These are phyloP conservation scores for Nymphaea colorata DNA, from an alignment of 164 flowering plant species.

Conservation along the genomic window DNA sequence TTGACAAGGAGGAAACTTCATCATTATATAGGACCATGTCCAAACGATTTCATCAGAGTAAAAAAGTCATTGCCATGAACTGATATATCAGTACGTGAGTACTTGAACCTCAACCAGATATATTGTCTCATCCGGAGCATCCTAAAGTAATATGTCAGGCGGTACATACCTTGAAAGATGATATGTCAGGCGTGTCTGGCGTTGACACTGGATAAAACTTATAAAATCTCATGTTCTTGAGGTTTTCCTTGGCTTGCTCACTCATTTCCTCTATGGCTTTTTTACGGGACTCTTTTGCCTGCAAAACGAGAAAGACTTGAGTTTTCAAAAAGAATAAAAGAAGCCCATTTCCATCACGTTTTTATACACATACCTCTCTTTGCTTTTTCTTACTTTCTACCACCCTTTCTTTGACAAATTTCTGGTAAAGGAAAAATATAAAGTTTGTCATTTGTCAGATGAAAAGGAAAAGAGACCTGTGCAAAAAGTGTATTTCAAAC, in stretches of 20 bases:
- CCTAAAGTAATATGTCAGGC: not conserved
- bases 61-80: too few relatives aligned
- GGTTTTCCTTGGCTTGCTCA: constrained; percentile 53
- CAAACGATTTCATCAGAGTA: too few relatives aligned
- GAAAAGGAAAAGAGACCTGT: not conserved
- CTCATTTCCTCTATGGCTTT: constrained; percentile 71
- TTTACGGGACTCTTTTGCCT: constrained; percentile 84
- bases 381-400: constrained; percentile 76
- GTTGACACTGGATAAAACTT: constrained; percentile 85
- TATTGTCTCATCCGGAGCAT: too few relatives aligned
- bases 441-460: not conserved
- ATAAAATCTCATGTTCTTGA: constrained; percentile 65
- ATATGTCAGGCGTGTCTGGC: constrained; percentile 73
- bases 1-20: not conserved
- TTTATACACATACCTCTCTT: constrained; percentile 40
- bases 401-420: constrained; percentile 71
- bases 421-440: constrained; percentile 26
- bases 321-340: not conserved
- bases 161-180: constrained; percentile 60
- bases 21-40: not conserved
- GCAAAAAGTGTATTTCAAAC: constrained; percentile 14
- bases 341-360: not conserved
- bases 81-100: too few relatives aligned
- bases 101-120: too few relatives aligned
- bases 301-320: constrained; percentile 4